These are phyloP conservation scores for Boletellus ananiceps DNA, from an alignment of 768 basidiomycete genomes.

Conservation along the genomic window DNA sequence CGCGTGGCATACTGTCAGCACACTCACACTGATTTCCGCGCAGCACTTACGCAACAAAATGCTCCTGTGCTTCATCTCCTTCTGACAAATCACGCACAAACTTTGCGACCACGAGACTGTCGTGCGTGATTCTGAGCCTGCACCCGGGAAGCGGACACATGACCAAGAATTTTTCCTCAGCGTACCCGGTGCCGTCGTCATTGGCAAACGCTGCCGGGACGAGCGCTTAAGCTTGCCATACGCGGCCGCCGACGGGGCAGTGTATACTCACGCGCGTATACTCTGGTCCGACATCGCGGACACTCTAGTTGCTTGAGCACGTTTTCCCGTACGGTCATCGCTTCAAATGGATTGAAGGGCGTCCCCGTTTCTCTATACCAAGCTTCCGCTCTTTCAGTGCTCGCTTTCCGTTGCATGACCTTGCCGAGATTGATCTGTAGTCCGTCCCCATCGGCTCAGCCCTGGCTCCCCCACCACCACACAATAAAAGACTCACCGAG, in stretches of 20 bases:
- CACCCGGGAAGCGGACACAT: slow-evolving; percentile 39
- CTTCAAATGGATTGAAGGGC: slow-evolving; percentile 35
- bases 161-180: slow-evolving; percentile 38
- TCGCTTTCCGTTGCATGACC: slow-evolving; percentile 12
- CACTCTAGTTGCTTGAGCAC: slow-evolving; percentile 29
- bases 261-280: slow-evolving; percentile 31
- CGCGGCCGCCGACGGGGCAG: neutral
- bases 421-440: slow-evolving; percentile 25
- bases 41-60: slow-evolving; percentile 36
- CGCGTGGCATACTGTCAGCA: neutral
- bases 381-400: slow-evolving; percentile 9
- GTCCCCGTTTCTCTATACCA: slow-evolving; percentile 26
- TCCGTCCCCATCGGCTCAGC: neutral
- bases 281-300: slow-evolving; percentile 31
- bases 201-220: slow-evolving; percentile 37
- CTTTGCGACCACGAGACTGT: slow-evolving; percentile 39
- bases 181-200: slow-evolving; percentile 42
- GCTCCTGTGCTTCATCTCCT: slow-evolving; percentile 13
- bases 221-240: neutral
- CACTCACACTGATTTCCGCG: neutral
- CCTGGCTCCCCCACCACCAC: neutral
- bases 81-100: slow-evolving; percentile 38
- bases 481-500: slow-evolving; percentile 19
- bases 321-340: slow-evolving; percentile 21
- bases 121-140: slow-evolving; percentile 37